Base-by-base conservation (phyloP, 2,329 filamentous ascomycete species). In the Bisporella sp. region DNA sequence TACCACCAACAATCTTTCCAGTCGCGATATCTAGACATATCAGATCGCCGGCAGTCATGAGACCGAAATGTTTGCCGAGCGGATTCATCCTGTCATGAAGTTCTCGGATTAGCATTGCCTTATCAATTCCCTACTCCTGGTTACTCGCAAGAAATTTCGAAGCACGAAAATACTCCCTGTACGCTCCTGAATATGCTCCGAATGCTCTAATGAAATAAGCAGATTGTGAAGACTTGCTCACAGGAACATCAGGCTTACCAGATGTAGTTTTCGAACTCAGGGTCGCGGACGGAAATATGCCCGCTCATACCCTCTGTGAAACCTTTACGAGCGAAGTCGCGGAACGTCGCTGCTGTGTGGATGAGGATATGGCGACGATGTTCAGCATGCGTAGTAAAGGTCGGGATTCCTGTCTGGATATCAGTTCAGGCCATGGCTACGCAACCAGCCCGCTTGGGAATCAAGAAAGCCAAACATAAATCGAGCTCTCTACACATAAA, bases 241-340 rank as follows among this genome's bases (percentile, higher is more conserved):
- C 21, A 21, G 21, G 21, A 21, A 3, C 21, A 21, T 21, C 21
- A 21, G 21, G 21, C 21, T 21, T 21, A 21, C 85, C 85, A 89
- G 66, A 85, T 84, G 11, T 73, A 72, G 53, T 78, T 70, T 0
- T 70, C 68, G 57, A 78, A 71, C 63, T 85, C 81, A 0, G 84
- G 82, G 62, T 87, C 84, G 9, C 82, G 74, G 1, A 87, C 78
- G 11, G 72, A 77, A 56, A 88, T 87, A 64, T 87, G 83, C 0
- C 84, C 84, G 31, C 74, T 73, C 71, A 86, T 84, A 49, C 84
- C 84, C 66, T 87, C 84, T 0, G 78, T 81, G 66, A 80, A 85
- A 46, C 79, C 81, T 58, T 79, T 76, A 44, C 82, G 76, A 1
- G 81, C 73, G 64, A 85, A 87, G 62, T 85, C 75, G 31, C 84